Base-by-base conservation (phyloP, 805 yeast genomes). In the Yarrowia sp. region DNA sequence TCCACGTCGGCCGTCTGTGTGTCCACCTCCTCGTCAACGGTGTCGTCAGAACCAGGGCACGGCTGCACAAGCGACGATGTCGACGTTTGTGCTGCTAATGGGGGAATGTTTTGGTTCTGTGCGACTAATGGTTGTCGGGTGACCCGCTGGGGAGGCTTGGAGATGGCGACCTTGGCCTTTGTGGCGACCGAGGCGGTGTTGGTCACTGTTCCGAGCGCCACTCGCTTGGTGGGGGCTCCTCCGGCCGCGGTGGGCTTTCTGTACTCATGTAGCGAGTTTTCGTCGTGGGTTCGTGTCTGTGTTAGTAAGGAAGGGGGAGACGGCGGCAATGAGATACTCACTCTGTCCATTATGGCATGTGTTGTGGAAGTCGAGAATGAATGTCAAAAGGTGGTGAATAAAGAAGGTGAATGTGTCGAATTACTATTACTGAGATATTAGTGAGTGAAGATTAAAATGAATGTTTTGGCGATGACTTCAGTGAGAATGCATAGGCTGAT, bases 211-310 rank as follows among this genome's bases (percentile, higher is more conserved):
- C 61, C 61, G n/a, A 55, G 47, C 4, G 61, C 61, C 27, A 55
- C 61, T 38, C 61, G 61, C n/a, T 55, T 55, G 33, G 61, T 38
- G 47, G 61, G 61, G 27, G 47, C 46, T 19, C 47, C 47, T 38
- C 33, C 46, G 18, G 47, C 47, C 5, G 61, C 31, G 32, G 59
- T 8, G 22, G 61, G 61, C 38, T 55, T 55, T 55, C 61, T 38
- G 61, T 55, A 55, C 61, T 55, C 61, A 38, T 55, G 61, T 27
- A 55, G 61, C 27, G 61, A 25, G 41, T 55, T 55, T 39, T 55
- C 61, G 29, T 55, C 61, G 35, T 55, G 61, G 31, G 47, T 55
- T 38, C 61, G 61, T 22, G 36, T 55, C 61, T 55, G 61, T 55
- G 61, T 38, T 47, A 47, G 55, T 47, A 10, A 29, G 12, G 14